Conservation (phyloP, 305 asterid species). For the Fraxinus sp. region DNA sequence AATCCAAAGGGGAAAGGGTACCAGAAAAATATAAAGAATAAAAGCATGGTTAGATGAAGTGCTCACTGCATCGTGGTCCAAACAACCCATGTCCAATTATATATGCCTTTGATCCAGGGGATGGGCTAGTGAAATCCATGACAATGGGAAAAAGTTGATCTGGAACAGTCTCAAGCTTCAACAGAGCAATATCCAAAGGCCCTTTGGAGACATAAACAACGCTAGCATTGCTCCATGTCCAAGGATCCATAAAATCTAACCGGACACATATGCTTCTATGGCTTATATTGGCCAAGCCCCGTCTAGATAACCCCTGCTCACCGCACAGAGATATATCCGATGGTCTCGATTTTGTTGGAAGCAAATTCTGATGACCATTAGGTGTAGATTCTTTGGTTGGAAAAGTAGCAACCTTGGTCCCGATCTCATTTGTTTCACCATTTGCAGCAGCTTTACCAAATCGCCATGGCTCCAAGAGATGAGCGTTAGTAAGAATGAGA, state of each 20-base stretch:
- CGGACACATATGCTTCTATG: conserved; percentile 66
- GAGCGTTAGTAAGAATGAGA: conserved; percentile 93
- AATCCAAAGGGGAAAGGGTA: not conserved
- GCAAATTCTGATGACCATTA: conserved; percentile 32
- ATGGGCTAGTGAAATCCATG: conserved; percentile 59
- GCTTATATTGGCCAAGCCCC: conserved; percentile 34
- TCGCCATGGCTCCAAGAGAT: conserved; percentile 98
- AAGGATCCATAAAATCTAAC: conserved; percentile 72
- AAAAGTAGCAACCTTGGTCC: conserved; percentile 31
- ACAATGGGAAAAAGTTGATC: conserved; percentile 68
- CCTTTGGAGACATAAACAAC: conserved; percentile 81
- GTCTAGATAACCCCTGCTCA: conserved; percentile 36
- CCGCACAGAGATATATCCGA: conserved; percentile 29
- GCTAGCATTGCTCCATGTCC: conserved; percentile 92
- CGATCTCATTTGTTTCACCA: conserved; percentile 40
- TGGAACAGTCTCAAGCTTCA: conserved; percentile 75
- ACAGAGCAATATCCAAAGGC: conserved; percentile 84
- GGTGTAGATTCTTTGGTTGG: conserved; percentile 34
- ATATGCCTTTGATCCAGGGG: conserved; percentile 81
- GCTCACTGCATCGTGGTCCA: conserved; percentile 94
- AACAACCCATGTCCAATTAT: conserved; percentile 89
- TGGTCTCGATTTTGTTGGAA: conserved; percentile 30
- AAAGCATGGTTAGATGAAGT: conserved; percentile 17
- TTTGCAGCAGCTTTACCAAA: conserved; percentile 66
- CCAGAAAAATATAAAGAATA: not conserved